These are phyloP conservation scores for Phytopythium chamaehyphon DNA, from an alignment of 352 stramenopile genomes.

Conservation along the genomic window DNA sequence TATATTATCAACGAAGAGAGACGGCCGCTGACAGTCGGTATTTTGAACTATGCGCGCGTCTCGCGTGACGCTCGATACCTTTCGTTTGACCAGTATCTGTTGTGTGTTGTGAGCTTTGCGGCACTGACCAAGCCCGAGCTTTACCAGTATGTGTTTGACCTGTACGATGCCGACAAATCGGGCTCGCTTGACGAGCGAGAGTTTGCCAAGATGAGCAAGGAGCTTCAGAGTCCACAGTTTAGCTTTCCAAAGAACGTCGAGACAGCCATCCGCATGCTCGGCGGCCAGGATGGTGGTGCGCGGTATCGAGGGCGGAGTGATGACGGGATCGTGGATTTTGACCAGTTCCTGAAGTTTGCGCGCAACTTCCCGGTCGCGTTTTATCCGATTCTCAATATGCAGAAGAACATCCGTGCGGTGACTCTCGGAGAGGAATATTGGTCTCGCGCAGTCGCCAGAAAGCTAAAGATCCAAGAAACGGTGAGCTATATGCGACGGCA, in stretches of 20 bases:
- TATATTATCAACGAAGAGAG: slow-evolving; percentile 63
- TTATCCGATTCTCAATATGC: slow-evolving; percentile 55
- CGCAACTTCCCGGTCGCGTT: slow-evolving; percentile 46
- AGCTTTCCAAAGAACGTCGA: slow-evolving; percentile 59
- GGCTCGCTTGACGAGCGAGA: slow-evolving; percentile 55
- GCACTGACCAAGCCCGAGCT: slow-evolving; percentile 60
- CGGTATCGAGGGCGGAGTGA: slow-evolving; percentile 14
- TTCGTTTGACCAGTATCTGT: slow-evolving; percentile 61
- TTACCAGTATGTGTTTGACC: slow-evolving; percentile 65
- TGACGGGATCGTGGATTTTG: slow-evolving; percentile 41
- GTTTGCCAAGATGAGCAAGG: slow-evolving; percentile 56
- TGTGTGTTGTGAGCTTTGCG: slow-evolving; percentile 55
- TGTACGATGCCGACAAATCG: slow-evolving; percentile 61
- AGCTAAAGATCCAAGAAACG: slow-evolving; percentile 47
- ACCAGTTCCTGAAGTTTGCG: slow-evolving; percentile 50
- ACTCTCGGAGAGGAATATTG: slow-evolving; percentile 40
- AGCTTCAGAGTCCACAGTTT: slow-evolving; percentile 66
- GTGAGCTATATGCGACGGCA: slow-evolving; percentile 61
- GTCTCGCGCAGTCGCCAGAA: slow-evolving; percentile 36
- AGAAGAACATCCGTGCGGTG: slow-evolving; percentile 39
- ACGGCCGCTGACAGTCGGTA: slow-evolving; percentile 46
- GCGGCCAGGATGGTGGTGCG: slow-evolving; percentile 21
- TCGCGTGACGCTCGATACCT: slow-evolving; percentile 42
- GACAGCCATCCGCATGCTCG: slow-evolving; percentile 49
- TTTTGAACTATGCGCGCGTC: slow-evolving; percentile 44